phyloP scores from a whole-genome alignment of 2,329 filamentous ascomycete species.

The Monosporascus sp. region DNA sequence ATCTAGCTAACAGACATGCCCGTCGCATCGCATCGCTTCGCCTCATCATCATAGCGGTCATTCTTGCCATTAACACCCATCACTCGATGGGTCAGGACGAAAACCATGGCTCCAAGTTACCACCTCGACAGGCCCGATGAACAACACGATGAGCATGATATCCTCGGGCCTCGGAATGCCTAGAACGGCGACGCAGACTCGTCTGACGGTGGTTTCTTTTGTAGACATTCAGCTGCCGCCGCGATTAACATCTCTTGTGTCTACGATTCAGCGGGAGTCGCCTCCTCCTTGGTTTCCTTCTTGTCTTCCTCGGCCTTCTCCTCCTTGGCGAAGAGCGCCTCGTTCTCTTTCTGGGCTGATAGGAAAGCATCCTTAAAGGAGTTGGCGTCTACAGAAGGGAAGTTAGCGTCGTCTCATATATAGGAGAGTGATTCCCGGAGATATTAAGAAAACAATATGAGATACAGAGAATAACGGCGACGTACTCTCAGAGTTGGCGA shows the following conservation, averaged over 20 bases:
- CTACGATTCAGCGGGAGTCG: slow-evolving; percentile 2
- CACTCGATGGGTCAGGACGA: neutral
- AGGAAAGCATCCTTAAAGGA: slow-evolving; percentile 96
- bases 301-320: slow-evolving; percentile 24
- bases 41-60: neutral
- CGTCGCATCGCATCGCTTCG: neutral
- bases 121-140: neutral
- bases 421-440: neutral
- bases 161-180: neutral
- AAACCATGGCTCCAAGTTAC: neutral
- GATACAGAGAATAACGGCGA: slow-evolving; percentile 16
- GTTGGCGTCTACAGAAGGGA: slow-evolving; percentile 70
- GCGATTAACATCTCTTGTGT: neutral
- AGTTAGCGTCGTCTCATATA: slow-evolving; percentile 18
- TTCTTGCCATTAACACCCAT: neutral
- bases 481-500: slow-evolving; percentile 95
- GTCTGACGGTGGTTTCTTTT: neutral
- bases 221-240: neutral
- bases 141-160: neutral
- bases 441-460: neutral
- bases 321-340: slow-evolving; percentile 66
- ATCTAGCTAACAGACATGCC: neutral
- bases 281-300: slow-evolving; percentile 13
- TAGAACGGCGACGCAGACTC: neutral
- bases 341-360: slow-evolving; percentile 95